Evolutionary conservation across 352 stramenopile species (phyloP), one percentile per base, ranked within the genome.

Genomic region (Phytopythium mirpurense): DNA sequence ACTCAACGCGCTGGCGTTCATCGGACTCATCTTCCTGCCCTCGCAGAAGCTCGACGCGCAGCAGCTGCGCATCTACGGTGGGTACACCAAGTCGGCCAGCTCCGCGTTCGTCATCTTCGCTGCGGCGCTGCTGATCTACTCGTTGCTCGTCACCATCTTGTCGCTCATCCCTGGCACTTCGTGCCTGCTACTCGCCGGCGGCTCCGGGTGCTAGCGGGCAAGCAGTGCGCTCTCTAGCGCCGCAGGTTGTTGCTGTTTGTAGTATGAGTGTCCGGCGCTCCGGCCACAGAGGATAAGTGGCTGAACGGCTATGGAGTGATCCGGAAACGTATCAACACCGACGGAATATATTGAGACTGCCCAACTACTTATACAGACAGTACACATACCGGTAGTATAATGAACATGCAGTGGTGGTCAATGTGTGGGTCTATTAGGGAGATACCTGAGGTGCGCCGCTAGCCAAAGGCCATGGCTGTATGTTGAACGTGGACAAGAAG

Each of bases 31-130:
- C 16, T 68, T 84, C 24, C 36, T 87, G 7, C 76, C 76, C 11
- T 38, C 46, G n/a, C 76, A 87, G 37, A 85, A 85, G 43, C 62
- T 87, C 15, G 71, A 85, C 15, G 75, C 69, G 0, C 76, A 87
- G 53, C 76, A 87, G 26, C 35, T 82, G 31, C 74, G 76, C 21
- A 82, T 74, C 36, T 87, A 78, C 40, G 77, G 77, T 11, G 77
- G 77, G 11, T 86, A 83, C 60, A 84, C 70, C 19, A 82, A 80
- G 54, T 65, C 62, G 24, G 70, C 70, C 18, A 81, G 67, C 53
- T 51, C 55, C 16, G 63, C 61, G 0, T 70, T 86, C 24, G 58
- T 82, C 9, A 56, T 57, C 0, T 78, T 81, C 37, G 40, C 54
- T 0, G 11, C 56, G 14, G n/a, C 62, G 11, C 35, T 86, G n/a